Evolutionary conservation across 2,329 filamentous ascomycete species (phyloP), one percentile per base, ranked within the genome.

Genomic region (Corynespora cassiicola): DNA sequence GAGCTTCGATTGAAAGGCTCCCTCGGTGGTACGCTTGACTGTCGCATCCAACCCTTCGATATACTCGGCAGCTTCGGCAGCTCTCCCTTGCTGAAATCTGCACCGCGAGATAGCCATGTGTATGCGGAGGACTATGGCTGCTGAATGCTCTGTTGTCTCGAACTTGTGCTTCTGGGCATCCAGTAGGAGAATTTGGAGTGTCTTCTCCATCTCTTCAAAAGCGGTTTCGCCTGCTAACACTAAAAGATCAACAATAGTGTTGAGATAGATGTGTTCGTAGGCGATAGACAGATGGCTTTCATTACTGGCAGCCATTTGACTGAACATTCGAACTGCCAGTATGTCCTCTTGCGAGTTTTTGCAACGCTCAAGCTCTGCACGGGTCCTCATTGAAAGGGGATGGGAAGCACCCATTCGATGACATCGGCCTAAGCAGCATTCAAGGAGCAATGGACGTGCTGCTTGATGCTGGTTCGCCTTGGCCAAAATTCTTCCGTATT

Each of bases 231-330:
- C 30, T 15, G 35, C 22, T 14, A 16, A 31, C 31, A 10, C 12
- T 8, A 33, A 25, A 22, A 50, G 18, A 36, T 52, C 48, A 12
- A 49, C 20, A 11, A 38, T 20, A 4, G 28, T 48, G 14, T 36
- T 35, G 4, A 52, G 12, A 22, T 42, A 31, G 2, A 27, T 45
- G 24, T 43, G 40, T 31, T 42, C 36, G 23, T 41, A 52, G n/a
- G 47, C 47, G n/a, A 42, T n/a, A 1, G 44, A 42, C n/a, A n/a
- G n/a, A n/a, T n/a, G n/a, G n/a, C n/a, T n/a, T n/a, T n/a, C n/a
- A n/a, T n/a, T n/a, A n/a, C n/a, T n/a, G n/a, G n/a, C n/a, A n/a
- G n/a, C n/a, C n/a, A n/a, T n/a, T n/a, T n/a, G n/a, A n/a, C n/a
- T n/a, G n/a, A n/a, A n/a, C n/a, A n/a, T n/a, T n/a, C n/a, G n/a